Base-by-base conservation (phyloP, 208 protist species). In the Trypanosoma cruzi region DNA sequence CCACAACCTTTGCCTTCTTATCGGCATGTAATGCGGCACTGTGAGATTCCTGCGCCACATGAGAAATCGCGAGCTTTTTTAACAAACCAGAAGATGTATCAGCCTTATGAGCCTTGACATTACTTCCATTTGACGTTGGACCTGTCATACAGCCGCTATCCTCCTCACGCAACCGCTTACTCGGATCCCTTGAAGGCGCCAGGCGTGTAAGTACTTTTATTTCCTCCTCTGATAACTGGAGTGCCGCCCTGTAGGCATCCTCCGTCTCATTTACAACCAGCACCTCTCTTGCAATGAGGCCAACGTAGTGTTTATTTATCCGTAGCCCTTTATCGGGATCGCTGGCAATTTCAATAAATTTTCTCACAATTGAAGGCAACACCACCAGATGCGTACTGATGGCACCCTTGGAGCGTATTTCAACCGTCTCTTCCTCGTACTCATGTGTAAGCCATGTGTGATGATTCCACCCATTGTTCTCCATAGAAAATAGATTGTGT, bases 391-490 rank as follows among this genome's bases (percentile, higher is more conserved):
- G 92, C 28, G 92, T 88, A 4, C 67, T 75, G 69, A 82, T 71
- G n/a, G 92, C 92, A 7, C 80, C 73, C 68, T 93, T 92, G 68
- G 75, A 79, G 70, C 92, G 95, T 32, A 95, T 85, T 77, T 96
- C 88, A 0, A 96, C 86, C 48, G 74, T 80, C 74, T 96, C 88
- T 22, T 69, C 48, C 34, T 79, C 63, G 75, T 86, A 91, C 50
- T 93, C 73, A 29, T 79, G 69, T 13, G 85, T 90, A 28, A 96
- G 85, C 92, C 92, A 96, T 46, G 86, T 92, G 79, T 95, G 89
- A 57, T 75, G 78, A 61, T 96, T 96, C 89, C 92, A 96, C 46
- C 79, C 67, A 69, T 67, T 80, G 64, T 93, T 95, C 64, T 88
- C 84, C 44, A 86, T 52, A 29, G 77, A 85, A 77, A 81, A 96